A percentile compares a stretch with the other conserved stretches of the same genome.
Conservation (phyloP, 1,284 basidiomycete species). For the Moesziomyces parantarcticus region DNA sequence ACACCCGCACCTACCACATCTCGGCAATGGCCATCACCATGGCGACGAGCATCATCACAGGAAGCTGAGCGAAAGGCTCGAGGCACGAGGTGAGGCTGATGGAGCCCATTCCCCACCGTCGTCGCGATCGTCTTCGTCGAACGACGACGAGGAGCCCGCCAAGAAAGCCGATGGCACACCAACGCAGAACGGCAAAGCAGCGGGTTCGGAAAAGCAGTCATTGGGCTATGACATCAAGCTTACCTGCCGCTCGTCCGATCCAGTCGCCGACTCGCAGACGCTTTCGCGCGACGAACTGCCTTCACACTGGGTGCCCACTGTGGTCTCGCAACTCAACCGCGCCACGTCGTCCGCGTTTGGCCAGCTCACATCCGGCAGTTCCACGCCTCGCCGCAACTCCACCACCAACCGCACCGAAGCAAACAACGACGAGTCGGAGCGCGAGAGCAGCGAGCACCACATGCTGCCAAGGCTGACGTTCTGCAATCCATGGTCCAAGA, state of each 20-base stretch:
- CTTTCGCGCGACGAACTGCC: conserved; percentile 24
- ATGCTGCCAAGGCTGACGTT: conserved; percentile 43
- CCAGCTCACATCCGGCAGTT: not conserved
- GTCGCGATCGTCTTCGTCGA: conserved; percentile 14
- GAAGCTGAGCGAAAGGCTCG: conserved; percentile 12
- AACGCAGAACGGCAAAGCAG: conserved; percentile 2
- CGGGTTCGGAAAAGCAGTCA: not conserved
- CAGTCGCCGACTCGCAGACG: conserved; percentile 20
- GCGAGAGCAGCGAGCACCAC: conserved; percentile 18
- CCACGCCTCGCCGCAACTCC: conserved; percentile 5
- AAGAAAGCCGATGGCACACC: not conserved
- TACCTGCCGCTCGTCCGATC: conserved; percentile 19
- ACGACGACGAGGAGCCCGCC: conserved; percentile 1
- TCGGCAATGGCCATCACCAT: conserved; percentile 6
- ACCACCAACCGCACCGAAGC: conserved; percentile 3
- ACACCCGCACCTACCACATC: conserved; percentile 2
- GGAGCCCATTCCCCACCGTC: conserved; percentile 20
- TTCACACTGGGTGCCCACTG: conserved; percentile 33
- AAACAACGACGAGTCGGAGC: conserved; percentile 4
- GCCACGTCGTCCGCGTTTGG: conserved; percentile 30
- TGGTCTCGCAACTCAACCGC: conserved; percentile 26
- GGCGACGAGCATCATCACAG: conserved; percentile 6
- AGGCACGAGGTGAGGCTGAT: conserved; percentile 7
- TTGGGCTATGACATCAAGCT: conserved; percentile 27
- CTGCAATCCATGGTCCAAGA: conserved; percentile 50